Conservation (phyloP, 257 asterid species). For the Osmanthus fragrans region DNA sequence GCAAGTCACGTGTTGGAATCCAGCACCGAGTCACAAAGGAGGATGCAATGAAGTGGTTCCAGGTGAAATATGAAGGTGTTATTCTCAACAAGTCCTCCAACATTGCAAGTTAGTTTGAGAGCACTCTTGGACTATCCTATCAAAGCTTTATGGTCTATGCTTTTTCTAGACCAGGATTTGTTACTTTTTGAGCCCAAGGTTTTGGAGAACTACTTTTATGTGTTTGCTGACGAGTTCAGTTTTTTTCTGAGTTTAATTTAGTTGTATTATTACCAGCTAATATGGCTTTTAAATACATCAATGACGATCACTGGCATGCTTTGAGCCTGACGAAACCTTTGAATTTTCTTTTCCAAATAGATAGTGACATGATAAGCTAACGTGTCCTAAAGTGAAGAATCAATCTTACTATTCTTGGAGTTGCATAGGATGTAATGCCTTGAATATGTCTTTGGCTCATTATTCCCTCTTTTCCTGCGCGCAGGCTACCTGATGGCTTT, state of each 20-base stretch:
- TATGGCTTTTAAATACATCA: background rate
- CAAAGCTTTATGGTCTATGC: background rate
- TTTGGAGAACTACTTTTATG: background rate
- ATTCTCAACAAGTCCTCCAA: slow-evolving; percentile 72
- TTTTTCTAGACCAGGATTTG: background rate
- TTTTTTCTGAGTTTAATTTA: background rate
- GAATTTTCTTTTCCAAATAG: too few species aligned
- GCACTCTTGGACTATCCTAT: background rate
- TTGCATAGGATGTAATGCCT: too few species aligned
- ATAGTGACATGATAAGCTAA: too few species aligned
- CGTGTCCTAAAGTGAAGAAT: too few species aligned
- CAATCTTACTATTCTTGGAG: too few species aligned
- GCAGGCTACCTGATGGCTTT: too few species aligned
- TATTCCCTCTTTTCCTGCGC: too few species aligned
- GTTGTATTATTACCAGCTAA: background rate
- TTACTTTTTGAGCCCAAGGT: slow-evolving; percentile 1
- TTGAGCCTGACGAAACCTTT: too few species aligned
- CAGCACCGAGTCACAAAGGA: slow-evolving; percentile 83
- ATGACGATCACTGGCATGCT: background rate
- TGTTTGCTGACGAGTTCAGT: slow-evolving; percentile 3
- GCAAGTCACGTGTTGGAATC: slow-evolving; percentile 79
- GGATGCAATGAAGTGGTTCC: slow-evolving; percentile 85
- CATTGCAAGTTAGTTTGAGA: slow-evolving; percentile 21
- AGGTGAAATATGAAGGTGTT: slow-evolving; percentile 76
- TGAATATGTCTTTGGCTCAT: too few species aligned